Base-by-base conservation (phyloP, 768 basidiomycete genomes). In the Mycena leptocephala region DNA sequence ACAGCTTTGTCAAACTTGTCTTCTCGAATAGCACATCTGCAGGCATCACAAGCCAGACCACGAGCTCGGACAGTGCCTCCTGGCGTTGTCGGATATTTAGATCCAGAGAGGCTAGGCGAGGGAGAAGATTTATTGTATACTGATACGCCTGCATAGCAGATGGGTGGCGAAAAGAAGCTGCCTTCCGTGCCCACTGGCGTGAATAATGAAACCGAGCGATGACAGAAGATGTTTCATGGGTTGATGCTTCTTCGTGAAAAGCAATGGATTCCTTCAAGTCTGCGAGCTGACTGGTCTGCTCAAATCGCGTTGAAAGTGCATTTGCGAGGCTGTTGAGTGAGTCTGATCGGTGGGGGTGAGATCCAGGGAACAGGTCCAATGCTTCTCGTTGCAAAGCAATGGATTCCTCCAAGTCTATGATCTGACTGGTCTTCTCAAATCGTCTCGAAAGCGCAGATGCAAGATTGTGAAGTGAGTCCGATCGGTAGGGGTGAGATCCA, bases 41-140 rank as follows among this genome's bases (percentile, higher is more conserved):
- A 63, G 37, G 61, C 61, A 63, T 63, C 61, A 63, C 61, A 63
- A 63, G 61, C 61, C n/a, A 63, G 24, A 39, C 61, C 61, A 41
- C 61, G 61, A 41, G 61, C 61, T 41, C 61, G 61, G 61, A 41
- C 61, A 63, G 35, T 63, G 61, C 61, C 61, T 63, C 61, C 37
- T 41, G 61, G 61, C 61, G 61, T 39, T 63, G 61, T 28, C 39
- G 61, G 24, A 63, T 63, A 63, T 63, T 63, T 26, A 63, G 61
- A 63, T 63, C 35, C 37, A 63, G n/a, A 63, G 39, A 63, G 22
- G 39, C 61, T 63, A 63, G 41, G 61, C 39, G 61, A 63, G 61
- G 61, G 35, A 63, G 61, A 41, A 63, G 61, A 63, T 39, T 63
- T 16, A 63, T 63, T 26, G 39, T 16, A 63, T 63, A 63, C 61